A percentile compares a stretch with the other conserved stretches of the same genome.
Conservation (phyloP, 768 basidiomycete species). For the Russula griseocarnosa region DNA sequence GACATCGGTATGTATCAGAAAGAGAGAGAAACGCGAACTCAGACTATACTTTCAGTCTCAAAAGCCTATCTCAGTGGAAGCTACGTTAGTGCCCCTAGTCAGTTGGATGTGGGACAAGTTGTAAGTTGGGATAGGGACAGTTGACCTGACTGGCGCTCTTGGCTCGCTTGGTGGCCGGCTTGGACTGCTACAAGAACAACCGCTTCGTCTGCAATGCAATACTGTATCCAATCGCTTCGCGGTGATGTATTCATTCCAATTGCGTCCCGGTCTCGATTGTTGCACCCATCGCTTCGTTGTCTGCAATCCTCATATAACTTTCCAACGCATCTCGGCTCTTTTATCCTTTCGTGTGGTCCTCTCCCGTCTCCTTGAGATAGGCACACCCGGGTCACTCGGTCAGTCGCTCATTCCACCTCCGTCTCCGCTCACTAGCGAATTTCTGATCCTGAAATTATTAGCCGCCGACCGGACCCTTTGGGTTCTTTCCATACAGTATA, state of each 20-base stretch:
- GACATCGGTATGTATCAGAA: background rate
- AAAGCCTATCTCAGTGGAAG: background rate
- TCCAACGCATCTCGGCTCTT: background rate
- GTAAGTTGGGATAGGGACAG: too few species aligned
- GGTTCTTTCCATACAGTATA: background rate
- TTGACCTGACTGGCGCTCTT: too few species aligned
- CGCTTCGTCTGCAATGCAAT: background rate
- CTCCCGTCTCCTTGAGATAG: background rate
- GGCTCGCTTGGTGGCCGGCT: too few species aligned
- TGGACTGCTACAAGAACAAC: too few species aligned
- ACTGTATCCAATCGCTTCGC: background rate
- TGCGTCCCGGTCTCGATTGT: background rate
- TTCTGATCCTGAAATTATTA: background rate
- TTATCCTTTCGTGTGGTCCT: background rate
- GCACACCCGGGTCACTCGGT: background rate
- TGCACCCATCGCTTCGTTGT: background rate
- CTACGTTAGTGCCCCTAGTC: background rate
- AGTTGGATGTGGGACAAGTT: background rate
- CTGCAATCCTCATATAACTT: background rate
- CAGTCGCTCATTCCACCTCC: background rate
- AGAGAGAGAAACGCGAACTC: background rate
- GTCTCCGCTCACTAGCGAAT: background rate
- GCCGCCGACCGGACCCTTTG: background rate
- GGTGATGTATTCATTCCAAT: background rate
- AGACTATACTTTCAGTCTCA: constrained; percentile 8